Conservation (phyloP, 192 early-diverging fungal species). For the Funneliformis geosporum region DNA sequence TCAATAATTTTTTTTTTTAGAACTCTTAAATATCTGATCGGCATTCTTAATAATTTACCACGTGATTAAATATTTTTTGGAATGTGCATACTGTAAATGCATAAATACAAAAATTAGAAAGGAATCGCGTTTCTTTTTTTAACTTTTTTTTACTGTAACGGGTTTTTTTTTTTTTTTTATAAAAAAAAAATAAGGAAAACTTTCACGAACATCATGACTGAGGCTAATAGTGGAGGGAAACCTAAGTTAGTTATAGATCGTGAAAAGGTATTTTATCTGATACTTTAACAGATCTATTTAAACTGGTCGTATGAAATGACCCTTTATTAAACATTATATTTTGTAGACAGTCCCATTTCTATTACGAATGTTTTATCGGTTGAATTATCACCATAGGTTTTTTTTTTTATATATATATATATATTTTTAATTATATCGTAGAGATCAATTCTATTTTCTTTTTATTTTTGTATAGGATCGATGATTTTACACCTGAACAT, state of each 20-base stretch:
- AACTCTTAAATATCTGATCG: too few species aligned
- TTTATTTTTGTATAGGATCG: conserved; percentile 24
- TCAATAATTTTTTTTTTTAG: too few species aligned
- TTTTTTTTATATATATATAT: background rate
- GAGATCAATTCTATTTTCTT: conserved; percentile 1
- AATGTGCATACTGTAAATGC: too few species aligned
- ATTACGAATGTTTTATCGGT: conserved; percentile 51
- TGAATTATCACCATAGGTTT: conserved; percentile 47
- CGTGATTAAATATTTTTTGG: too few species aligned
- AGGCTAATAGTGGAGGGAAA: conserved; percentile 14
- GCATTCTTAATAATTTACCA: too few species aligned
- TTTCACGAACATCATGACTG: background rate
- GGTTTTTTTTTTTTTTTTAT: background rate
- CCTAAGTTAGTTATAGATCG: conserved; percentile 37
- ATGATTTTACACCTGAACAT: conserved; percentile 40
- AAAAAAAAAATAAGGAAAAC: background rate
- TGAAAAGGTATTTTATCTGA: conserved; percentile 39
- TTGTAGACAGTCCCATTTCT: conserved; percentile 57
- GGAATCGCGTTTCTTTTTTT: too few species aligned
- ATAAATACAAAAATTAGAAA: too few species aligned
- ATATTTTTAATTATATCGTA: background rate
- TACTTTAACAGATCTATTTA: background rate
- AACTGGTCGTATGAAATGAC: background rate
- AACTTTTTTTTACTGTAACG: background rate
- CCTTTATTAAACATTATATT: background rate